Base-by-base conservation (phyloP, 1,139 yeast genomes). In the Nakaseomyces sp. region DNA sequence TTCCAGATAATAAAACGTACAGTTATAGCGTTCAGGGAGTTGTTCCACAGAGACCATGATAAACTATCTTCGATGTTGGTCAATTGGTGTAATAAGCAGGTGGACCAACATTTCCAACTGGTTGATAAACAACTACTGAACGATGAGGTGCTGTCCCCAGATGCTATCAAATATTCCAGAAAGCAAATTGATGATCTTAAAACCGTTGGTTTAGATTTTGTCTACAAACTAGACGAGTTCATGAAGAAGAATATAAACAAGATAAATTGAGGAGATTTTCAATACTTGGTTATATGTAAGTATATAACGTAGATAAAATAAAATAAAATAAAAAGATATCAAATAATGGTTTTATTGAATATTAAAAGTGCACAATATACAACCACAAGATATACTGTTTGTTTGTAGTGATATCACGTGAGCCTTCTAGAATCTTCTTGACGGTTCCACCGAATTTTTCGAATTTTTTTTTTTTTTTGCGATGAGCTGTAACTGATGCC, bases 31-130 rank as follows among this genome's bases (percentile, higher is more conserved):
- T 79, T 69, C 58, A 66, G 68, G 41, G 56, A 60, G 7, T 64
- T 77, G 26, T 79, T 76, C 52, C 58, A 63, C 10, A 63, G 62
- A 8, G 54, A 63, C 8, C 58, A 59, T 22, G 61, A 61, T 66
- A 44, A 69, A 69, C 55, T 68, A 64, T 50, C 66, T 2, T 61
- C 66, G 1, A 57, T 59, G 15, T 39, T 79, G 4, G 77, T 77
- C 1, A 72, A 73, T 41, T 87, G 96, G 96, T 78, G 85, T 37
- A 74, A 76, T 45, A 74, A 72, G 2, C 86, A 82, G 57, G 77
- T 85, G 29, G 74, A 77, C 43, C 69, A 70, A 43, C 81, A 83
- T 54, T 77, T 79, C 29, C 66, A 66, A 15, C 66, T 79, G 18
- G 73, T 87, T 53, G 76, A 79, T 41, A 76, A 83, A 47, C 91